Evolutionary conservation across 176 grass and related monocot species (phyloP).

Genomic region (Otatea glauca): DNA sequence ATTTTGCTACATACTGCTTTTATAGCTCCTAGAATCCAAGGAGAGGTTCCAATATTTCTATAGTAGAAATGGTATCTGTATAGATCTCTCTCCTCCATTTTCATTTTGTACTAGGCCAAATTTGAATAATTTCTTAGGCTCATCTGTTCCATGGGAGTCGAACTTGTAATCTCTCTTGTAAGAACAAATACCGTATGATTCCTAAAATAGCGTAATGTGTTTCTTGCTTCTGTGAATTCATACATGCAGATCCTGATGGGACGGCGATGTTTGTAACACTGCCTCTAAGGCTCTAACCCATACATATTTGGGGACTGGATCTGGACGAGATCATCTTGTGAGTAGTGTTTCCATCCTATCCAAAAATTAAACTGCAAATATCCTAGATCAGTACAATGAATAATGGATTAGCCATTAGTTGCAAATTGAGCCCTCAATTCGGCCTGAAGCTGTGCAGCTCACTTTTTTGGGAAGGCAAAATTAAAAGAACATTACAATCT

Average conservation of each 20-base stretch:
- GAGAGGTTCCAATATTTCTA: neutral
- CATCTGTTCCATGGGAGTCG: neutral
- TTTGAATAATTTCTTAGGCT: neutral
- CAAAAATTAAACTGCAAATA: neutral
- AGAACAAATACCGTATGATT: neutral
- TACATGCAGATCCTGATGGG: neutral
- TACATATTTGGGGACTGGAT: neutral
- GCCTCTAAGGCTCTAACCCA: neutral
- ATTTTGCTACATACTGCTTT: neutral
- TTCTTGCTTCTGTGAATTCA: neutral
- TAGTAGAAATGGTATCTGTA: neutral
- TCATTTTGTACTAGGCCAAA: neutral
- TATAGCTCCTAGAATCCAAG: neutral
- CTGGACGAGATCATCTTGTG: neutral
- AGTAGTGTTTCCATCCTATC: neutral
- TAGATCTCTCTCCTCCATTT: neutral
- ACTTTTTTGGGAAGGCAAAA: neutral
- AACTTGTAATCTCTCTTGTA: neutral
- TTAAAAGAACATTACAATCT: neutral
- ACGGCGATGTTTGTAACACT: neutral
- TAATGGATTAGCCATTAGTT: neutral
- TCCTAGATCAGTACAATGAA: neutral
- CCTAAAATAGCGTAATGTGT: neutral
- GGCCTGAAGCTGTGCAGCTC: neutral
- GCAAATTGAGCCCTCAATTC: neutral